Conservation (phyloP, 768 basidiomycete genomes). For the Boletus rufocinnamomeus region DNA sequence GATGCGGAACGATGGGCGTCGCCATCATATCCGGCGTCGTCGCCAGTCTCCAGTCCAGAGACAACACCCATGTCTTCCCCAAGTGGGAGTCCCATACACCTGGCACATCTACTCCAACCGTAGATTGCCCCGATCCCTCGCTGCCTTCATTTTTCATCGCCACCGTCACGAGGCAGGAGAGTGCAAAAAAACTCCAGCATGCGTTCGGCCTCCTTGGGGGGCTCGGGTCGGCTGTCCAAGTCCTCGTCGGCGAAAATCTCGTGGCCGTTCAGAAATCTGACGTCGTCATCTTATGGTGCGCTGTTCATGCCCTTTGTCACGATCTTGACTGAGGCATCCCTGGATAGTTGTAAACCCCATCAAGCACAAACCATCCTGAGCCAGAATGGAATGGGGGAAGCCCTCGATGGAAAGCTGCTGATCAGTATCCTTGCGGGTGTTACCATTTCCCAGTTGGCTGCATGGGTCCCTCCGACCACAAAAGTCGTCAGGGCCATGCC, state of each 20-base stretch:
- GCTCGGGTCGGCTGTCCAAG: constrained; percentile 66
- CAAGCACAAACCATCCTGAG: constrained; percentile 72
- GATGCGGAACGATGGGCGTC: constrained; percentile 99
- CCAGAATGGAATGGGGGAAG: constrained; percentile 76
- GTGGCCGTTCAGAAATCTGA: constrained; percentile 71
- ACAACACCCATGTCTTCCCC: constrained; percentile 26
- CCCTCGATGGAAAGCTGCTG: constrained; percentile 85
- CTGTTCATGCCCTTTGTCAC: neutral
- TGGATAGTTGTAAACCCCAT: constrained; percentile 88
- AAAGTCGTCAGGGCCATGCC: constrained; percentile 96
- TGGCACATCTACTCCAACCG: constrained; percentile 70
- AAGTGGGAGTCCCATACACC: constrained; percentile 75
- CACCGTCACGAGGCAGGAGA: constrained; percentile 81
- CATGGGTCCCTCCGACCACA: constrained; percentile 74
- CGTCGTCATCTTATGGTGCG: constrained; percentile 88
- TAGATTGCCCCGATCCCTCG: constrained; percentile 57
- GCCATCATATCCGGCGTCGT: constrained; percentile 93
- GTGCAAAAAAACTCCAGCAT: constrained; percentile 61
- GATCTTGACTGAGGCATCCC: constrained; percentile 2
- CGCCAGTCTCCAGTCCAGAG: constrained; percentile 68
- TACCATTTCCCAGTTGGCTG: constrained; percentile 76
- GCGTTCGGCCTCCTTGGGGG: constrained; percentile 61
- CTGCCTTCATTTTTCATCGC: constrained; percentile 82
- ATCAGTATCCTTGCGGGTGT: constrained; percentile 99
- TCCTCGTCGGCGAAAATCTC: constrained; percentile 71